Base-by-base conservation (phyloP, 768 basidiomycete species). In the Termitomyces sp. region DNA sequence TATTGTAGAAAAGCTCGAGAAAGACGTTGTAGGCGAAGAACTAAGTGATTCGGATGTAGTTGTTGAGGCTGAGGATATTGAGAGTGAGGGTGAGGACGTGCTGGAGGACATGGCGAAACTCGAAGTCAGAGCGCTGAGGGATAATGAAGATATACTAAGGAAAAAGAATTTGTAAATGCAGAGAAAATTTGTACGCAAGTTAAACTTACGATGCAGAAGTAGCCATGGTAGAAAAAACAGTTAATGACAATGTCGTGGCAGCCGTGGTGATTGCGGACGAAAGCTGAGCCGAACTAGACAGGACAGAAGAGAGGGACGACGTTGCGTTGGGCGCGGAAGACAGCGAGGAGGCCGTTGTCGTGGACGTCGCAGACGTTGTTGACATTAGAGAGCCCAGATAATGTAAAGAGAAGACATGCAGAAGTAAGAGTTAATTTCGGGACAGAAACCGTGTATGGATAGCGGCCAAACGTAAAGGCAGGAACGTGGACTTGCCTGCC, bases 1-100 rank as follows among this genome's bases (percentile, higher is more conserved):
- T 18, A 66, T 64, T 47, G 69, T 62, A 18, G 67, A 55, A 38
- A 64, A 58, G 35, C 61, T 56, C 16, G 68, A 61, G 23, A 64
- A 52, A 20, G 62, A 55, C 15, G 59, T 56, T 13, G 64, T 55
- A 13, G 16, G 39, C 36, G 59, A 45, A 15, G 64, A 52, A 39
- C 50, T 53, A 20, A 59, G 38, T 27, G 48, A 31, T 51, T 51
- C 39, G 46, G 52, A 35, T 5, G 66, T 40, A 42, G 58, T 44
- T 13, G 16, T 40, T n/a, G 27, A 20, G 15, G 2, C n/a, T 16
- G 39, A 20, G 7, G 11, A 58, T 12, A 56, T 58, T n/a, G 67
- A 54, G 22, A 65, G 60, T 31, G 63, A 57, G 5, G 66, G 35
- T 3, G 55, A 66, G 61, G 63, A 41, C 54, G 50, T 50, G 52